Conservation (phyloP, 305 asterid genomes). For the Fraxinus paxiana region DNA sequence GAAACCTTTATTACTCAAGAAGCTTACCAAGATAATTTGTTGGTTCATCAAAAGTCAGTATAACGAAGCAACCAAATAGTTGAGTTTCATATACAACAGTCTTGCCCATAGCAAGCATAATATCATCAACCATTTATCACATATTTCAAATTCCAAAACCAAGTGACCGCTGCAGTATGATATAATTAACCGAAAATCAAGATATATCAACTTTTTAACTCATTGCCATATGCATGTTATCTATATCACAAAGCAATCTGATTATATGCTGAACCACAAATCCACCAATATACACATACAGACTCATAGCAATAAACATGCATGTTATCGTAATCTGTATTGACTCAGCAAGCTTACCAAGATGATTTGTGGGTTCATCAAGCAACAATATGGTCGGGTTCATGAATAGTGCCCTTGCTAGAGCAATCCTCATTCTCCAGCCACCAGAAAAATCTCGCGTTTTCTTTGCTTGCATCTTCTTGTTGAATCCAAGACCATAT, state of each 20-base stretch:
- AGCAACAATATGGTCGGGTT: slow-evolving; percentile 85
- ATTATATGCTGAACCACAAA: neutral
- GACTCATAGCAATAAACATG: neutral
- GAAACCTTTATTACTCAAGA: neutral
- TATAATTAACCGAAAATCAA: neutral
- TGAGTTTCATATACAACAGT: slow-evolving; percentile 35
- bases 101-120: neutral
- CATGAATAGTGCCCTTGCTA: slow-evolving; percentile 95
- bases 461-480: slow-evolving; percentile 89
- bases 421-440: slow-evolving; percentile 99
- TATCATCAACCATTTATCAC: neutral
- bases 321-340: neutral
- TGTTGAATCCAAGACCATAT: slow-evolving; percentile 82
- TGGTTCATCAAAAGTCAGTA: slow-evolving; percentile 52
- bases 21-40: slow-evolving; percentile 90
- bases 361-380: slow-evolving; percentile 99
- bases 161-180: neutral
- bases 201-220: neutral
- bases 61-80: slow-evolving; percentile 57
- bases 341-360: slow-evolving; percentile 47
- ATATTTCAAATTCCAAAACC: neutral
- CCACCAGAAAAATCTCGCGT: slow-evolving; percentile 97
- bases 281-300: neutral
- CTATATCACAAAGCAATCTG: neutral
- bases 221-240: neutral